Conservation (phyloP, 106 monocot species). For the Dioscorea dumetorum region DNA sequence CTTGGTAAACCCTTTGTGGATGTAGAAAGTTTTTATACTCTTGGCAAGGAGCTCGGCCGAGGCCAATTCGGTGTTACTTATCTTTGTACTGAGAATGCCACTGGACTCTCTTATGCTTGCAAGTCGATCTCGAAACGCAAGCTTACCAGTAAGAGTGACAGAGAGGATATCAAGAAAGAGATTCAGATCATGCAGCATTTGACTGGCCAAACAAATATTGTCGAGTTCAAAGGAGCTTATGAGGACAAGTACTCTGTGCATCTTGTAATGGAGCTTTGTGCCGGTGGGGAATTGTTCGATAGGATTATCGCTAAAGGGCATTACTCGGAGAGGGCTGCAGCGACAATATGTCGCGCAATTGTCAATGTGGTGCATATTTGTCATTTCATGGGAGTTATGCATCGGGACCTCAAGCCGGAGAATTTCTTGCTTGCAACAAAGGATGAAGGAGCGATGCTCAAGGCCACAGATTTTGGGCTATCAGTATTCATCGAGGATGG, state of each 20-base stretch:
- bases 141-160: slow-evolving; percentile 29
- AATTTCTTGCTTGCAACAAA: slow-evolving; percentile 52
- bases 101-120: slow-evolving; percentile 40
- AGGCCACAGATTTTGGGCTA: slow-evolving; percentile 61
- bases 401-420: slow-evolving; percentile 56
- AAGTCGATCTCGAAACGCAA: slow-evolving; percentile 57
- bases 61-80: slow-evolving; percentile 60
- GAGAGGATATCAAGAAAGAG: slow-evolving; percentile 45
- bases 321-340: slow-evolving; percentile 41
- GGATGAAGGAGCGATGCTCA: slow-evolving; percentile 45
- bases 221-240: slow-evolving; percentile 50
- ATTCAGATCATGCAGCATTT: slow-evolving; percentile 62
- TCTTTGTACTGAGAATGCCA: slow-evolving; percentile 39
- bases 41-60: slow-evolving; percentile 51
- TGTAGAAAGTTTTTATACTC: slow-evolving; percentile 22
- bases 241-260: slow-evolving; percentile 44
- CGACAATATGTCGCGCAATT: slow-evolving; percentile 36
- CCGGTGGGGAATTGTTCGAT: slow-evolving; percentile 55
- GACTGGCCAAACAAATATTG: slow-evolving; percentile 50
- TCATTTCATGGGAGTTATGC: slow-evolving; percentile 65
- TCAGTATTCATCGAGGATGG: slow-evolving; percentile 63
- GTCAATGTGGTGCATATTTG: slow-evolving; percentile 51
- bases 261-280: slow-evolving; percentile 58
- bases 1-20: slow-evolving; percentile 35
- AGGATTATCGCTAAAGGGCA: slow-evolving; percentile 46